phyloP scores from a whole-genome alignment of 2,329 filamentous ascomycete genomes.

The Xylaria sp. region DNA sequence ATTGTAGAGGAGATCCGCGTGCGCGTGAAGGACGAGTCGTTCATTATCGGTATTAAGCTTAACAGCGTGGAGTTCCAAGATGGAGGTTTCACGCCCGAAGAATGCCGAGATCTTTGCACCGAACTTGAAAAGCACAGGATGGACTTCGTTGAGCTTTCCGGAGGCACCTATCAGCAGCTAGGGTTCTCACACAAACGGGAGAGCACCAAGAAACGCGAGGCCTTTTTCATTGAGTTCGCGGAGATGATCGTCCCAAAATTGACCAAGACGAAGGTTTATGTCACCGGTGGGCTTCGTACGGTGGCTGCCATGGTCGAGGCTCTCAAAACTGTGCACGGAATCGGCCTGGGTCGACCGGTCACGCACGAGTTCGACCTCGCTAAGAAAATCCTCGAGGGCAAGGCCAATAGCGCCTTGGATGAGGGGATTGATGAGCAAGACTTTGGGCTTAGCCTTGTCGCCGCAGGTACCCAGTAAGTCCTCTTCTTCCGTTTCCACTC shows the following conservation, averaged over 20 bases:
- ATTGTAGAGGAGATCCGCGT: constrained; percentile 59
- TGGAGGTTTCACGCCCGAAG: constrained; percentile 42
- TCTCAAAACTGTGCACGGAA: constrained; percentile 66
- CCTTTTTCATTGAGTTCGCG: constrained; percentile 76
- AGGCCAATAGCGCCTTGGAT: constrained; percentile 60
- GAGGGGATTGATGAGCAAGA: constrained; percentile 61
- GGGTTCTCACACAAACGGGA: constrained; percentile 51
- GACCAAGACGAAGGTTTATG: constrained; percentile 65
- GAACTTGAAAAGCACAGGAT: constrained; percentile 66
- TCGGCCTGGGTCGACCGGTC: constrained; percentile 63
- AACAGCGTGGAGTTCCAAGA: constrained; percentile 68
- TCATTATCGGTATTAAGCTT: constrained; percentile 47
- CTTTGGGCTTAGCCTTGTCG: constrained; percentile 54
- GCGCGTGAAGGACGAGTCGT: constrained; percentile 20
- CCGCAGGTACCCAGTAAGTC: constrained; percentile 51
- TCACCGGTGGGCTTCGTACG: constrained; percentile 69
- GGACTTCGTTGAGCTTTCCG: constrained; percentile 76
- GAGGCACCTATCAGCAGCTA: constrained; percentile 69
- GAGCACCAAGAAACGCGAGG: constrained; percentile 67
- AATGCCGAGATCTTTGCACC: constrained; percentile 58
- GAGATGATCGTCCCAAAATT: constrained; percentile 59
- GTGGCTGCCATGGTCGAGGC: constrained; percentile 68
- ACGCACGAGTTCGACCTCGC: constrained; percentile 51
- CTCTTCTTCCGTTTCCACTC: neutral
- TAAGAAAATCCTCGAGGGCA: constrained; percentile 52